Conservation (phyloP, 1,284 basidiomycete species). For the Puccinia hordei region DNA sequence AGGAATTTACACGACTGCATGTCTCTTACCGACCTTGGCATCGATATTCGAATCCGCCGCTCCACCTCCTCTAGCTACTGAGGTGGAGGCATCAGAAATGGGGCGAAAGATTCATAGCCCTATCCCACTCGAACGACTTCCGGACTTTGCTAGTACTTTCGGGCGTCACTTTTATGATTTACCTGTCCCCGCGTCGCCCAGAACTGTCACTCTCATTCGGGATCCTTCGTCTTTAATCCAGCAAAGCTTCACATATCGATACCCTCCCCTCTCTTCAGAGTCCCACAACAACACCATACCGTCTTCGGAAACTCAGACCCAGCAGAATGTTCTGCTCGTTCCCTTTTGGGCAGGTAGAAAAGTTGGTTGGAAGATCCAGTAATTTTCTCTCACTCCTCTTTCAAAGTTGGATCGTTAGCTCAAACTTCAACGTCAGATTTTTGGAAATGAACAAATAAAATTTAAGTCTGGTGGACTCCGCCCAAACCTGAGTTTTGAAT, state of each 20-base stretch:
- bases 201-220: slow-evolving; percentile 17
- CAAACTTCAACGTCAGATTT: no score
- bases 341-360: slow-evolving; percentile 90
- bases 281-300: slow-evolving; percentile 59
- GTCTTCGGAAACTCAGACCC: background rate
- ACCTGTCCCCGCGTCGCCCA: background rate
- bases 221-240: background rate
- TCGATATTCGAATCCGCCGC: slow-evolving; percentile 87
- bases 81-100: slow-evolving; percentile 63
- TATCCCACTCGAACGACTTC: slow-evolving; percentile 72
- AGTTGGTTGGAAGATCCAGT: slow-evolving; percentile 76
- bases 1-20: slow-evolving; percentile 48
- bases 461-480: no score
- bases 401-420: background rate
- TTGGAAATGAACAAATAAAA: no score
- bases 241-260: slow-evolving; percentile 57
- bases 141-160: slow-evolving; percentile 73
- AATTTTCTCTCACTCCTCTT: background rate
- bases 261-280: slow-evolving; percentile 60
- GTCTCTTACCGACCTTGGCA: slow-evolving; percentile 65
- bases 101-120: slow-evolving; percentile 67
- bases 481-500: no score
- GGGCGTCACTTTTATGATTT: slow-evolving; percentile 79
- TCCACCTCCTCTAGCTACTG: slow-evolving; percentile 85
- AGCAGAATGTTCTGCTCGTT: slow-evolving; percentile 65